Evolutionary conservation across 345 rosid species (phyloP), one percentile per base, ranked within the genome.

Genomic region (Anastatica hierochuntica): DNA sequence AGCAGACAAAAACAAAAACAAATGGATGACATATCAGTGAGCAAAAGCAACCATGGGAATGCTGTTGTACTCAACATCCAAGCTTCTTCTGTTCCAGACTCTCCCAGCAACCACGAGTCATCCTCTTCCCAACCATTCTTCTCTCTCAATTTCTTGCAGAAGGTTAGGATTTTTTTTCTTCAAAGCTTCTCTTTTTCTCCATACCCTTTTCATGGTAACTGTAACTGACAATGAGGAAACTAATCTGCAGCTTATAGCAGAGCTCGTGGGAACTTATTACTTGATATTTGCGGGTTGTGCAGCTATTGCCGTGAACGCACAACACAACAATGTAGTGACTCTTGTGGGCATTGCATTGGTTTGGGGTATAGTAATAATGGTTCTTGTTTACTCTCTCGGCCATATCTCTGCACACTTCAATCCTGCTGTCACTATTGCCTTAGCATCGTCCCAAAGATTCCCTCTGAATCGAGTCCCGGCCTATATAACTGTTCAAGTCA

Each of bases 101-200:
- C 59, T 36, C 45, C 39, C n/a, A n/a, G n/a, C n/a, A n/a, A n/a
- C n/a, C n/a, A n/a, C n/a, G n/a, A n/a, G n/a, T n/a, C n/a, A n/a
- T 29, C 60, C 23, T 47, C 45, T 72, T 10, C 46, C 69, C 7
- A 7, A 43, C 13, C 41, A 14, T 67, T 60, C 21, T 47, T 79
- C 64, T 71, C 87, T 57, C 71, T 74, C 3, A 69, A 78, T 50
- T 78, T 89, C 82, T 4, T 78, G 12, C 97, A 89, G 40, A 89
- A 81, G 85, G 95, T 81, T 31, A 60, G 34, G 15, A 6, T 13
- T 37, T 10, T 13, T 17, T 15, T 19, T 14, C 10, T 16, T 3
- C 2, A 27, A 13, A 11, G 30, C 52, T 51, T 35, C 17, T 23
- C 14, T 61, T 33, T 23, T 31, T 11, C 24, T 24, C 14, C 26